Evolutionary conservation across 1,284 basidiomycete species (phyloP), one percentile per base, ranked within the genome.

Genomic region (Ustilago tritici): DNA sequence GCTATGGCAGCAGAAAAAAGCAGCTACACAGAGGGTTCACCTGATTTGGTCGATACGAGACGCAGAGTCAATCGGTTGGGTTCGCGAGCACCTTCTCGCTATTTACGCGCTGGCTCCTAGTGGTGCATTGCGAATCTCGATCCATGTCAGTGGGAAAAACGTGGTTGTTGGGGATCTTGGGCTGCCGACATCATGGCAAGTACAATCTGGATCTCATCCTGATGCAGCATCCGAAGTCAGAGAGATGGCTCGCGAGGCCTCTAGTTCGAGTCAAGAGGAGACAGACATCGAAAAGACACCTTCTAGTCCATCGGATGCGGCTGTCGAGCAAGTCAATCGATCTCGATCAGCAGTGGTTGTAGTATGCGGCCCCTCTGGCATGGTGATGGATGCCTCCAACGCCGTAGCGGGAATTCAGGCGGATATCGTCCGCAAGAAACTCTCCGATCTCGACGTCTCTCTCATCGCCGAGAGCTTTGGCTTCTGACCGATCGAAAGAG

Each of bases 11-110:
- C 58, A 63, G 34, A 64, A 66, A 7, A 23, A 35, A 17, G 68
- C 69, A 15, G 40, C 41, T 3, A 76, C 76, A 12, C 40, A 50
- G 40, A 38, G 50, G 0, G 73, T 59, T 0, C 65, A 70, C 36
- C 60, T 76, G 11, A 61, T 78, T 4, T 78, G 76, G 76, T 76
- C 76, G 34, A 62, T 78, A 19, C 72, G 73, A 19, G 60, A 69
- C 19, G 47, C 54, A 6, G 47, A 59, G 2, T 41, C 68, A 36
- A 54, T 76, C 2, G 32, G 49, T 1, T 78, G 73, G 72, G 65
- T 49, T 4, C 61, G 58, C 2, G 38, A 65, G 28, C 68, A 76
- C 32, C 54, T 78, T 43, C 36, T 72, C 9, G 58, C 61, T 10
- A 40, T 76, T 12, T 41, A 62, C 19, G 41, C 55, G 8, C 62